These are phyloP conservation scores for Debaryomyces psychrophilus DNA, from an alignment of 1,139 yeast genomes.

Conservation along the genomic window DNA sequence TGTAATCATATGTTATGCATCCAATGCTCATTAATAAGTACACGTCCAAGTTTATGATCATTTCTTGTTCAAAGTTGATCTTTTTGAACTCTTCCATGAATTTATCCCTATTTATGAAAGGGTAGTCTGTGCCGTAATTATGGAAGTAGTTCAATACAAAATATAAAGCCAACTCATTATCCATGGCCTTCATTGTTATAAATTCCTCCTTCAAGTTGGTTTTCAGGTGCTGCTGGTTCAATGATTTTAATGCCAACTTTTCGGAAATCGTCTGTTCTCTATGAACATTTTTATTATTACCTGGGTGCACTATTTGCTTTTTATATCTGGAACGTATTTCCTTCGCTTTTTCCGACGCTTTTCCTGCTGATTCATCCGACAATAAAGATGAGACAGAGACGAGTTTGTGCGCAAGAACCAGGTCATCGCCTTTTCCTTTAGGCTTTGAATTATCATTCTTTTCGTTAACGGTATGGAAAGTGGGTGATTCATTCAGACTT, in stretches of 20 bases:
- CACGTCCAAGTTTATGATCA: conserved; percentile 41
- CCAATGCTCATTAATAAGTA: conserved; percentile 47
- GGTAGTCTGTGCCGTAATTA: conserved; percentile 40
- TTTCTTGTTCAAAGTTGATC: conserved; percentile 38
- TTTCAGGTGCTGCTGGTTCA: conserved; percentile 2
- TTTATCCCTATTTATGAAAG: conserved; percentile 33
- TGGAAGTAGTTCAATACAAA: conserved; percentile 42
- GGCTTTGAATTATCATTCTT: background rate
- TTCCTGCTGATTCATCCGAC: conserved; percentile 11
- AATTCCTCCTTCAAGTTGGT: conserved; percentile 38
- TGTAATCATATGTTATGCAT: conserved; percentile 39
- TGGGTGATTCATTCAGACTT: conserved; percentile 5
- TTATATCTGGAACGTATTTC: conserved; percentile 2
- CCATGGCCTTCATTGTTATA: conserved; percentile 37
- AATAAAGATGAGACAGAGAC: conserved; percentile 27
- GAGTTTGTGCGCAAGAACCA: conserved; percentile 18
- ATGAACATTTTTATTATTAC: background rate
- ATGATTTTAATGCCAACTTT: conserved; percentile 6
- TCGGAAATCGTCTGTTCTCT: conserved; percentile 5
- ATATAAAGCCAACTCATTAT: conserved; percentile 31
- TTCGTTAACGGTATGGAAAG: conserved; percentile 11
- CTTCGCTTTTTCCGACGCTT: conserved; percentile 1
- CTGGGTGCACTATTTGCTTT: conserved; percentile 1
- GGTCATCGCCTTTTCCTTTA: conserved; percentile 5
- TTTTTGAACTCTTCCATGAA: conserved; percentile 26